phyloP scores from a whole-genome alignment of 2,329 filamentous ascomycete species.

The Neopestalotiopsis sp. region DNA sequence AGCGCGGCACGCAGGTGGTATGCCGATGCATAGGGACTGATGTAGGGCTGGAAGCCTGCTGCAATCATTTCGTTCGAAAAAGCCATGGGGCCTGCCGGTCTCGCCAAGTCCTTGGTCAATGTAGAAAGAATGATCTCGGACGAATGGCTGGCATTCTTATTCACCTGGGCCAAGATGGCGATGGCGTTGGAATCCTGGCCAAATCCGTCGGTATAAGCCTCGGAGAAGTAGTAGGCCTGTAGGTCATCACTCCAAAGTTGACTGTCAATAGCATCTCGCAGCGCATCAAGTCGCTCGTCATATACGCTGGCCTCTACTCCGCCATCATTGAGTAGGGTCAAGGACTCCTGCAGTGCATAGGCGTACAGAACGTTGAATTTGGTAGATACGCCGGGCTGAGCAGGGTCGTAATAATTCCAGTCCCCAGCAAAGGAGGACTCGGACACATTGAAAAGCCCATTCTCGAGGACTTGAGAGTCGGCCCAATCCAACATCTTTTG shows the following conservation, averaged over 20 bases:
- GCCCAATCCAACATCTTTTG: conserved; percentile 42
- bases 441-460: conserved; percentile 35
- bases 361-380: conserved; percentile 41
- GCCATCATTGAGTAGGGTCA: conserved; percentile 28
- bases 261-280: conserved; percentile 32
- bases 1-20: conserved; percentile 39
- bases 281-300: conserved; percentile 28
- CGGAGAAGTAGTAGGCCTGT: conserved; percentile 33
- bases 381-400: conserved; percentile 34
- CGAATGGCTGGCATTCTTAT: conserved; percentile 20
- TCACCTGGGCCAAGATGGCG: conserved; percentile 38
- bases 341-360: conserved; percentile 35
- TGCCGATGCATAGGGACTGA: conserved; percentile 30
- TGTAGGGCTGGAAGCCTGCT: conserved; percentile 18
- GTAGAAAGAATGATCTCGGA: conserved; percentile 27
- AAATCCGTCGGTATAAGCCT: conserved; percentile 26
- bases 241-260: conserved; percentile 33
- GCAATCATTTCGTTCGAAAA: conserved; percentile 8
- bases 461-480: conserved; percentile 31
- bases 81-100: conserved; percentile 21
- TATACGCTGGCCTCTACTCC: conserved; percentile 30
- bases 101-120: conserved; percentile 20
- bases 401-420: conserved; percentile 42
- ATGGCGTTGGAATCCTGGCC: conserved; percentile 39
- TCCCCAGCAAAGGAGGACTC: conserved; percentile 36